A percentile compares a stretch with the other conserved stretches of the same genome.
Evolutionary conservation across 2,329 filamentous ascomycete genomes (phyloP).

Genomic region (Curvularia lunata): DNA sequence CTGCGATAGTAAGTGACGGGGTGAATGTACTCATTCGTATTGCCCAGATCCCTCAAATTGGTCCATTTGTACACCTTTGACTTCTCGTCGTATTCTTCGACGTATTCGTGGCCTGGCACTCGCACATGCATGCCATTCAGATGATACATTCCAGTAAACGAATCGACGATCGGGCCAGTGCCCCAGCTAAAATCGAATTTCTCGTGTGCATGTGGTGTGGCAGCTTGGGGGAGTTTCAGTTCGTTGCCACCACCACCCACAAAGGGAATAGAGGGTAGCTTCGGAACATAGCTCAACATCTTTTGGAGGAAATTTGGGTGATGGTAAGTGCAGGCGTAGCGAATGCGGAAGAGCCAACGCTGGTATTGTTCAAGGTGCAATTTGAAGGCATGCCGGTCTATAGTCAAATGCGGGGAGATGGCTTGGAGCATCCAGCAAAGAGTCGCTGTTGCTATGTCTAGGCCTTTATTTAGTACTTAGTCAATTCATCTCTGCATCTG

Average conservation of each 20-base stretch:
- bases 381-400: slow-evolving; percentile 53
- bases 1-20: slow-evolving; percentile 45
- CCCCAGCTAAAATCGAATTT: slow-evolving; percentile 56
- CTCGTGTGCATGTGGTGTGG: slow-evolving; percentile 41
- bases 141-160: slow-evolving; percentile 51
- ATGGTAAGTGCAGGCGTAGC: slow-evolving; percentile 41
- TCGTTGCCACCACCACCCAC: slow-evolving; percentile 27
- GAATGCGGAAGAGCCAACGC: slow-evolving; percentile 41
- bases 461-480: background rate
- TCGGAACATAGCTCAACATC: slow-evolving; percentile 19
- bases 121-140: slow-evolving; percentile 52
- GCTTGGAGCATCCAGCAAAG: slow-evolving; percentile 64
- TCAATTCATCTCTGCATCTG: background rate
- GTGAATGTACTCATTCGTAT: slow-evolving; percentile 60
- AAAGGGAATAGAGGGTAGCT: slow-evolving; percentile 31
- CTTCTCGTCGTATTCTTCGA: slow-evolving; percentile 36
- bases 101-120: slow-evolving; percentile 54
- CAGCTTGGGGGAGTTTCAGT: slow-evolving; percentile 27
- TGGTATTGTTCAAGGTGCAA: slow-evolving; percentile 51
- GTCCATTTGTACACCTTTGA: slow-evolving; percentile 45
- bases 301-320: slow-evolving; percentile 28
- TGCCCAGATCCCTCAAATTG: slow-evolving; percentile 48
- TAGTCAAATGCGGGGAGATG: slow-evolving; percentile 55
- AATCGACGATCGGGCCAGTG: slow-evolving; percentile 52
- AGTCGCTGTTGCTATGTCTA: slow-evolving; percentile 55